Conservation (phyloP, 257 asterid genomes). For the Solanum appendiculatum region DNA sequence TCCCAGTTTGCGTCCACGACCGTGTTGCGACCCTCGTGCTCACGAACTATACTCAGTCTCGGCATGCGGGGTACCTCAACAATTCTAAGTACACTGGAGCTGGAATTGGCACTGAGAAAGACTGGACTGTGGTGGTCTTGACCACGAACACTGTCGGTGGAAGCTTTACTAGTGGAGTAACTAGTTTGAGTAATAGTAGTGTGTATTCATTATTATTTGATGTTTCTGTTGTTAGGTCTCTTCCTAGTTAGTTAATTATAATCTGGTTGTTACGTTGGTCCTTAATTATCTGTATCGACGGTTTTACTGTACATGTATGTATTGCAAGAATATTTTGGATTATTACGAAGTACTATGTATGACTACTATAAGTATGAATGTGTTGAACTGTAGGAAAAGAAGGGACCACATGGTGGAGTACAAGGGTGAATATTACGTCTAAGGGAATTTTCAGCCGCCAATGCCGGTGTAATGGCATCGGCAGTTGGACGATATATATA, state of each 20-base stretch:
- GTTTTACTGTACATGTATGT: background rate
- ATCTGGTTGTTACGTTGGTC: background rate
- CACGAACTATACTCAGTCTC: constrained; percentile 63
- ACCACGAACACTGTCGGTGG: constrained; percentile 54
- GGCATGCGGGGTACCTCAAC: constrained; percentile 34
- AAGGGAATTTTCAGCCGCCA: background rate
- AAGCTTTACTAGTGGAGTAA: constrained; percentile 31
- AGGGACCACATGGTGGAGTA: background rate
- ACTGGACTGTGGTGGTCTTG: constrained; percentile 71
- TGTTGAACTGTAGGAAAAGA: background rate
- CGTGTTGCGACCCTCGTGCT: constrained; percentile 62
- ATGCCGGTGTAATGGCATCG: background rate
- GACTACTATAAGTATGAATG: background rate
- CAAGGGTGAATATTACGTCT: background rate
- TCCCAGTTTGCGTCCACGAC: constrained; percentile 68
- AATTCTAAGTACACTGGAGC: constrained; percentile 47
- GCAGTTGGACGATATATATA: background rate
- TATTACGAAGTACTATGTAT: background rate
- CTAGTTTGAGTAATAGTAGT: background rate
- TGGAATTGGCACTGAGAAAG: constrained; percentile 58
- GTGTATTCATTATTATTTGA: background rate
- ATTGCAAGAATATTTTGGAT: background rate
- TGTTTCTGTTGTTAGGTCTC: background rate
- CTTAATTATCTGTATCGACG: no score
- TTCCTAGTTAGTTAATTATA: background rate